Evolutionary conservation across 768 basidiomycete genomes (phyloP), one percentile per base, ranked within the genome.

Genomic region (Boletus patriciae): DNA sequence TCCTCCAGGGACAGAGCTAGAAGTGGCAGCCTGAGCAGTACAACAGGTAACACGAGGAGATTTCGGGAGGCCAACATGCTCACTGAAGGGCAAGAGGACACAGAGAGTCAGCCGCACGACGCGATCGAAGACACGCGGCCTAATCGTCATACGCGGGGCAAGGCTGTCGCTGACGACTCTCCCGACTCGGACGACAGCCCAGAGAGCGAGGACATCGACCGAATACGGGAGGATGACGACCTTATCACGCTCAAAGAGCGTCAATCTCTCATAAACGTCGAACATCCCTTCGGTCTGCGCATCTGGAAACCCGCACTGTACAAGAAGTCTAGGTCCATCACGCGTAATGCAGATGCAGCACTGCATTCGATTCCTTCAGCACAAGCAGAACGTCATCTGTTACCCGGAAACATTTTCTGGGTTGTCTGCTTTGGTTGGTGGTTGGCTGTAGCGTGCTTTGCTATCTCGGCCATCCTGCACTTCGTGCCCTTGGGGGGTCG

Each of bases 281-380:
- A 96, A 69, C 97, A 99, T 72, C 97, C 97, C 15, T 99, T 99
- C 72, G 97, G 97, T 78, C 80, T 99, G 57, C 96, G 93, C 38
- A 98, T 99, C 70, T 99, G 97, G 97, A 99, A 99, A 73, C 97
- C 97, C 21, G 97, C 97, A 0, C 74, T 99, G 55, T 99, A 99
- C 85, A 94, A 95, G 75, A 99, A 99, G 71, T 90, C 91, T 33
- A 88, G 97, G 33, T 92, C 95, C 3, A 92, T 99, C 65, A 98
- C 95, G 47, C 92, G 96, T 49, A 85, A 94, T 74, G 97, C 97
- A 37, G 97, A 99, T 72, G 86, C 90, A 56, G 97, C 91, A 0
- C 83, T 99, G 5, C 97, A 99, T 70, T 83, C 90, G 13, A 81
- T 92, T 31, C 97, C 97, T 2, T 96, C 93, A 19, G 90, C 93